Base-by-base conservation (phyloP, 495 filamentous ascomycete genomes). In the Hyaloscypha hepaticicola region DNA sequence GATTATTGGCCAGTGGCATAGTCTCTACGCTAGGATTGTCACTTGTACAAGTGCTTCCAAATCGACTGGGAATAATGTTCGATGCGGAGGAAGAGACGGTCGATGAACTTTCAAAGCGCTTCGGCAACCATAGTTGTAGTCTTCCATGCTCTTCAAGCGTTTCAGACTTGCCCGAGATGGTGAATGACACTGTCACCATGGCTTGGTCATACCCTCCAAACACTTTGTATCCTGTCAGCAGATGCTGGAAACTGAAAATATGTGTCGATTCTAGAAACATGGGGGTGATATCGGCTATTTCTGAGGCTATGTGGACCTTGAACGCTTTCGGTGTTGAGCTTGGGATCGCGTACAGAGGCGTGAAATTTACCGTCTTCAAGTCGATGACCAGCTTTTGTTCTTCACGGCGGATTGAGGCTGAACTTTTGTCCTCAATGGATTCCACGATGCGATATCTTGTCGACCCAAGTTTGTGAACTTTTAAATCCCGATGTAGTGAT, bases 381-480 rank as follows among this genome's bases (percentile, higher is more conserved):
- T 65, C 62, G n/a, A 65, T 65, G 4, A 58, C 62, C 53, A 65
- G 28, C 53, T 65, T 65, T 34, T 31, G 49, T 21, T 65, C 62
- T 52, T 65, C n/a, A n/a, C 62, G 62, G 21, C 38, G 53, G 29
- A 38, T 24, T 22, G 62, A 50, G 9, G 55, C 7, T 14, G 34
- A 28, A 33, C 24, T 52, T 38, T 26, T 65, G 27, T 65, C 62
- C 24, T 65, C 41, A 19, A 65, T 41, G 29, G 27, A 29, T 38
- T 65, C 62, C 6, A 65, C 33, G 22, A 65, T 22, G 22, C 62
- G 62, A 28, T 50, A 65, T 38, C 26, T 65, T 5, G 53, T 65
- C 26, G 55, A 58, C 25, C 27, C 62, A 16, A 65, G 27, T 28
- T 27, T 11, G 34, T 16, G 52, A 33, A 65, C 34, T 8, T 33